Base-by-base conservation (phyloP, 352 stramenopile genomes). In the Globisporangium radiosum region DNA sequence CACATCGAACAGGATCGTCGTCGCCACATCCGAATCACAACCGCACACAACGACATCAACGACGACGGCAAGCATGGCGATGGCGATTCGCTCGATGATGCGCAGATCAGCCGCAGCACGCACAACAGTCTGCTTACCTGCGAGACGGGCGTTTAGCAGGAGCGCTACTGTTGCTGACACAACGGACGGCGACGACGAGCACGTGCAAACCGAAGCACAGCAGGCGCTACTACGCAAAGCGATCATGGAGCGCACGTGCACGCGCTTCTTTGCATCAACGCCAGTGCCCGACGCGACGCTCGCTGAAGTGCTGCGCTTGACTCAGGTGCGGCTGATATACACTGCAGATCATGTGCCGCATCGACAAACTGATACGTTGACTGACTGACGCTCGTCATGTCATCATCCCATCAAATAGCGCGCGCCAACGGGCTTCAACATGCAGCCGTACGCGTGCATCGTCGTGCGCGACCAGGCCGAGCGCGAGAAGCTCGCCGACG, bases 381-480 rank as follows among this genome's bases (percentile, higher is more conserved):
- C 84, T n/a, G 73, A 87, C 76, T 78, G 81, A 47, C 42, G 15
- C 14, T 54, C 13, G 14, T 19, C 37, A 47, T 54, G 45, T 14
- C 19, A 10, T 33, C 9, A 15, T 45, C 9, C 4, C 13, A 17
- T 53, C 47, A 48, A 33, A 17, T 51, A 91, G 81, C 71, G 78
- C 54, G 81, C 82, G 4, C 86, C 86, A 1, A 88, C 70, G n/a
- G 76, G 81, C 6, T 92, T 94, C 62, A 95, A 95, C 59, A 80
- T 72, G 48, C 78, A 91, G 63, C 82, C 84, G 44, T 95, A 91
- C 57, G 80, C 82, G 0, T 87, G 78, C 15, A 72, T 95, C 17
- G 42, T 95, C 37, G 76, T 95, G 44, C 79, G 84, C 44, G 75
- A 90, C 37, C 68, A 78, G 38, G 73, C 68, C 13, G 79, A 92